Percentiles rank a stretch among this genome's conserved stretches.
phyloP scores from a whole-genome alignment of 805 yeast species.

The Yamadazyma phyllophila region DNA sequence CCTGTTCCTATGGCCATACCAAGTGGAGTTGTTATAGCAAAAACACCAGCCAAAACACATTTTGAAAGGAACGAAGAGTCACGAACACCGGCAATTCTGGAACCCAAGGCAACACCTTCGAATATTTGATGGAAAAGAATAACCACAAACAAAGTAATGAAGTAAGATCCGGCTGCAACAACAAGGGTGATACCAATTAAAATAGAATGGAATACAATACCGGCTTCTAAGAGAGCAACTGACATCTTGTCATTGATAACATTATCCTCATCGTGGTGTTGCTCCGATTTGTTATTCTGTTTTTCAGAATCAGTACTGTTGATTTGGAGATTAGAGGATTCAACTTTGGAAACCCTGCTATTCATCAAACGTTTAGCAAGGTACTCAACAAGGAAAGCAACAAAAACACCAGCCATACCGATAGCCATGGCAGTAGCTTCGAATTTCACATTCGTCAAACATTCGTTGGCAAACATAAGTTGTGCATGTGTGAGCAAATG shows the following conservation, averaged over 20 bases:
- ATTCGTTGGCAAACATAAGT: conserved; percentile 25
- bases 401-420: conserved; percentile 27
- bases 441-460: conserved; percentile 20
- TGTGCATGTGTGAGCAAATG: conserved; percentile 29
- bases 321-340: not conserved
- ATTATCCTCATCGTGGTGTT: not conserved
- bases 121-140: conserved; percentile 32
- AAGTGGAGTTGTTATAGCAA: conserved; percentile 25
- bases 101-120: conserved; percentile 31
- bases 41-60: conserved; percentile 20
- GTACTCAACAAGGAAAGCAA: conserved; percentile 25
- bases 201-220: conserved; percentile 32
- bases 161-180: conserved; percentile 29
- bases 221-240: conserved; percentile 21
- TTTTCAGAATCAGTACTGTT: conserved; percentile 2
- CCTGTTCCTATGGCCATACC: conserved; percentile 35
- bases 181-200: conserved; percentile 28
- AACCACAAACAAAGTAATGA: conserved; percentile 28
- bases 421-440: conserved; percentile 27
- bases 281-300: not conserved
- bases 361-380: conserved; percentile 14
- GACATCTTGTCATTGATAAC: conserved; percentile 12
- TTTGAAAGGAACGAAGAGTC: conserved; percentile 8
- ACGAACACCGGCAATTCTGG: conserved; percentile 20
- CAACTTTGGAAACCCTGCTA: not conserved